These are phyloP conservation scores for Auriscalpium orientale DNA, from an alignment of 768 basidiomycete species.

Conservation along the genomic window DNA sequence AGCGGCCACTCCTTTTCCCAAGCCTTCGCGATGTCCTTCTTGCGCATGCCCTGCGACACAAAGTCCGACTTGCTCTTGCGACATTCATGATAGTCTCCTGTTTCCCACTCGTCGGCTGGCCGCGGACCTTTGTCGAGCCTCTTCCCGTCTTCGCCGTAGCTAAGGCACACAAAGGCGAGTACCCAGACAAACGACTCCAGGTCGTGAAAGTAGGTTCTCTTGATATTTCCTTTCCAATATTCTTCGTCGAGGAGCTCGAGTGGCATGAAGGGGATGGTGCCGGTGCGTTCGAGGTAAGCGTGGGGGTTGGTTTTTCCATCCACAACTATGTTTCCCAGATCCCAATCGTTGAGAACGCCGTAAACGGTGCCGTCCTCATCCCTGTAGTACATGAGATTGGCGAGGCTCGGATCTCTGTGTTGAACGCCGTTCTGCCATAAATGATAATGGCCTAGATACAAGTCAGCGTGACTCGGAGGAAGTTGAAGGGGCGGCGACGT, in stretches of 20 bases:
- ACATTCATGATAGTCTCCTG: neutral
- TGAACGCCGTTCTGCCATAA: neutral
- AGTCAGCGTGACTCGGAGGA: too few relatives aligned
- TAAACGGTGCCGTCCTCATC: neutral
- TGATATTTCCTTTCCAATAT: neutral
- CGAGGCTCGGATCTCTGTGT: neutral
- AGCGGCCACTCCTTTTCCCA: too few relatives aligned
- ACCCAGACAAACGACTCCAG: neutral
- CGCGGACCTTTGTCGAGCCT: neutral
- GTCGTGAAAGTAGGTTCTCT: neutral
- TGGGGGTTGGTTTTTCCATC: too few relatives aligned
- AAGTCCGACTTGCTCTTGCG: neutral
- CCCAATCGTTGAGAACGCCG: slow-evolving; percentile 2
- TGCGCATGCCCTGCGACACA: too few relatives aligned
- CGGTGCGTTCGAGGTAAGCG: neutral
- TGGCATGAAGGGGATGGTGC: neutral
- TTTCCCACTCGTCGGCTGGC: neutral
- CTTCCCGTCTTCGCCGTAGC: neutral
- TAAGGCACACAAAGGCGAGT: neutral
- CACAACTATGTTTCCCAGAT: neutral
- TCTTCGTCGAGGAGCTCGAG: neutral
- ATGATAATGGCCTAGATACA: neutral
- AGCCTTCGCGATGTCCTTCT: too few relatives aligned
- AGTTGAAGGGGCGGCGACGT: too few relatives aligned
- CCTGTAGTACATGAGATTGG: neutral